Evolutionary conservation across 1,139 yeast genomes (phyloP).

Genomic region (Magnusiomyces fungicola): DNA sequence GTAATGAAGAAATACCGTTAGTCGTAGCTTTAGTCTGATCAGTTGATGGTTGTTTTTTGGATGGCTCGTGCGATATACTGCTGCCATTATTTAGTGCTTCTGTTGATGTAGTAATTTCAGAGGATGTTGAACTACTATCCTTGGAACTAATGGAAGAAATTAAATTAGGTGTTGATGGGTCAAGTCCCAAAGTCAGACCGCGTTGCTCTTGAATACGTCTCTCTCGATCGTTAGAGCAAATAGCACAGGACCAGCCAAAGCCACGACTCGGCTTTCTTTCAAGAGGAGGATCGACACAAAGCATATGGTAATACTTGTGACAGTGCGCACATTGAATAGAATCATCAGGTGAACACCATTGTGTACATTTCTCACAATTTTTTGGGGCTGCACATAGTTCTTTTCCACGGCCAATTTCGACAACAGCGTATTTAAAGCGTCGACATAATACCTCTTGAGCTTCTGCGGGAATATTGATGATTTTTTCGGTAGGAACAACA

Average conservation of each 20-base stretch:
- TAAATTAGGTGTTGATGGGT: too few relatives aligned
- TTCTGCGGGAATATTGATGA: conserved; percentile 51
- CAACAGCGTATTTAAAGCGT: conserved; percentile 66
- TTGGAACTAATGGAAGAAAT: too few relatives aligned
- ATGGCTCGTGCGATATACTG: too few relatives aligned
- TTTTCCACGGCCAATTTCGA: conserved; percentile 63
- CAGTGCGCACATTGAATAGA: conserved; percentile 84
- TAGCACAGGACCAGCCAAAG: conserved; percentile 89
- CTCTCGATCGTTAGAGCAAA: conserved; percentile 43
- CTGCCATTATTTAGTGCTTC: too few relatives aligned
- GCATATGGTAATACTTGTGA: conserved; percentile 61
- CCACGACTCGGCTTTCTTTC: conserved; percentile 77
- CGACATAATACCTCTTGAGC: conserved; percentile 58
- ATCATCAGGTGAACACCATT: conserved; percentile 75
- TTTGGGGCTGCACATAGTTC: conserved; percentile 58
- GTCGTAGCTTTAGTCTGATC: too few relatives aligned
- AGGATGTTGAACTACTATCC: too few relatives aligned
- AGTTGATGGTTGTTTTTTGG: too few relatives aligned
- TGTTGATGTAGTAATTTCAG: too few relatives aligned
- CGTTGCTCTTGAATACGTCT: conserved; percentile 23
- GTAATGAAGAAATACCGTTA: too few relatives aligned
- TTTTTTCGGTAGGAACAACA: conserved; percentile 52
- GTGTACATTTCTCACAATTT: conserved; percentile 68
- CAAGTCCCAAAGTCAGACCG: conserved; percentile 17
- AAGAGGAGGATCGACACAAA: conserved; percentile 82